These are phyloP conservation scores for Phoma sp. DNA, from an alignment of 2,329 filamentous ascomycete genomes.

Conservation along the genomic window DNA sequence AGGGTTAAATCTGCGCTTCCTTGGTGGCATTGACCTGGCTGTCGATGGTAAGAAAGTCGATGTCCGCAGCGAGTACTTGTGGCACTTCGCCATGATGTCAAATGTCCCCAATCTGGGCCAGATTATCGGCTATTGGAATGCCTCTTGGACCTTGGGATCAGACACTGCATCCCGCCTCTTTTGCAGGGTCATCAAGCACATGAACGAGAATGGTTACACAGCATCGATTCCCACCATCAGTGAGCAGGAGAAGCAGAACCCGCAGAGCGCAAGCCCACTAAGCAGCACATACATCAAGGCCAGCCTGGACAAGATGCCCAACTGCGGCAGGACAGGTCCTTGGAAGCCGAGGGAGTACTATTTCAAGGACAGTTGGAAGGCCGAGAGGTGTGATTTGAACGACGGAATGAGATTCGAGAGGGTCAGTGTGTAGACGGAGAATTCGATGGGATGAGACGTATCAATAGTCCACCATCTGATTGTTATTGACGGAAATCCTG, in stretches of 20 bases:
- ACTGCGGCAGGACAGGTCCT: constrained; percentile 52
- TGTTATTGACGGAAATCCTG: too few species aligned
- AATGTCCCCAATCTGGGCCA: constrained; percentile 66
- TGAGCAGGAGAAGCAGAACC: constrained; percentile 47
- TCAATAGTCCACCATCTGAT: too few species aligned
- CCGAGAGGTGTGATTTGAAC: constrained; percentile 51
- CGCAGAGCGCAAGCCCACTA: constrained; percentile 52
- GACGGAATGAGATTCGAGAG: constrained; percentile 48
- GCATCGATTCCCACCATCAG: constrained; percentile 55
- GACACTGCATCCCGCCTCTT: constrained; percentile 61
- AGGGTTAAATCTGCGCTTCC: constrained; percentile 63
- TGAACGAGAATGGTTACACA: constrained; percentile 53
- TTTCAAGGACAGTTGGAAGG: constrained; percentile 51
- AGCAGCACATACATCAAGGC: constrained; percentile 60
- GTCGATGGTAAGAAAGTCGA: constrained; percentile 59
- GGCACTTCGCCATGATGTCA: constrained; percentile 67
- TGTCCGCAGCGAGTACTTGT: constrained; percentile 60
- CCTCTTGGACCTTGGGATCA: constrained; percentile 67
- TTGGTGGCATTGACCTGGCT: constrained; percentile 58
- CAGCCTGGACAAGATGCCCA: constrained; percentile 52
- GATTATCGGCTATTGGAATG: constrained; percentile 65
- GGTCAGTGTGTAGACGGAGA: constrained; percentile 19
- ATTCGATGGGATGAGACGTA: too few species aligned
- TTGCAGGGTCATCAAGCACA: constrained; percentile 58
- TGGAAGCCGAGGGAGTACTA: constrained; percentile 55